phyloP scores from a whole-genome alignment of 768 basidiomycete species.

The Clitopilus hobsonii region DNA sequence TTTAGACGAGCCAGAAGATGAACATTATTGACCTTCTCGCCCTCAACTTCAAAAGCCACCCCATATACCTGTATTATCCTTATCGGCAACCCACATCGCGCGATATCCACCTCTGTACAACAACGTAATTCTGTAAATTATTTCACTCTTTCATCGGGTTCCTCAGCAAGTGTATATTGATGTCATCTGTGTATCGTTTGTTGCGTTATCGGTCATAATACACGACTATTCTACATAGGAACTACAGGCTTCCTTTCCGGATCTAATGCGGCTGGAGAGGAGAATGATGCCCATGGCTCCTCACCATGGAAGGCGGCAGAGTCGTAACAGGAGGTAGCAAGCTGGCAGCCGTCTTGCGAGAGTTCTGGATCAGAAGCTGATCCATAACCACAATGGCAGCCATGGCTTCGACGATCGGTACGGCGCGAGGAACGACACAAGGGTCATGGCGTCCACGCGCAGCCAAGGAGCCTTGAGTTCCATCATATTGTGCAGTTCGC shows the following conservation, averaged over 20 bases:
- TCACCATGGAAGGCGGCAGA: slow-evolving; percentile 89
- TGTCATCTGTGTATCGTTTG: neutral
- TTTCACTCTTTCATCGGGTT: neutral
- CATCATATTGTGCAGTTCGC: slow-evolving; percentile 89
- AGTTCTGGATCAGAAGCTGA: slow-evolving; percentile 83
- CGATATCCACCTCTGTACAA: slow-evolving; percentile 1
- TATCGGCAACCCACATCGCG: neutral
- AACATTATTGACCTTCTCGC: slow-evolving; percentile 17
- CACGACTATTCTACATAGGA: neutral
- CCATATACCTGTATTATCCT: neutral
- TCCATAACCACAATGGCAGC: slow-evolving; percentile 95
- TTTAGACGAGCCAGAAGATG: slow-evolving; percentile 48
- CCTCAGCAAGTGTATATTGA: too few relatives aligned
- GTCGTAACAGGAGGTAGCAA: slow-evolving; percentile 83
- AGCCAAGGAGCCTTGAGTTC: slow-evolving; percentile 81
- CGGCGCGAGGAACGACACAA: slow-evolving; percentile 94
- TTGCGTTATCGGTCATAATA: too few relatives aligned
- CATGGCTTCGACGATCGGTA: slow-evolving; percentile 99
- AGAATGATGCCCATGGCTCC: slow-evolving; percentile 1
- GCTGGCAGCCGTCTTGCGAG: slow-evolving; percentile 67
- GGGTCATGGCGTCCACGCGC: slow-evolving; percentile 95
- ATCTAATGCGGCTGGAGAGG: neutral
- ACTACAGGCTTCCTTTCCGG: neutral
- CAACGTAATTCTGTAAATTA: neutral
- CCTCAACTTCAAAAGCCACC: neutral